Percentiles rank a stretch among this genome's conserved stretches.
Conservation (phyloP, 148 eudicot species). For the Pouteria glomerata region DNA sequence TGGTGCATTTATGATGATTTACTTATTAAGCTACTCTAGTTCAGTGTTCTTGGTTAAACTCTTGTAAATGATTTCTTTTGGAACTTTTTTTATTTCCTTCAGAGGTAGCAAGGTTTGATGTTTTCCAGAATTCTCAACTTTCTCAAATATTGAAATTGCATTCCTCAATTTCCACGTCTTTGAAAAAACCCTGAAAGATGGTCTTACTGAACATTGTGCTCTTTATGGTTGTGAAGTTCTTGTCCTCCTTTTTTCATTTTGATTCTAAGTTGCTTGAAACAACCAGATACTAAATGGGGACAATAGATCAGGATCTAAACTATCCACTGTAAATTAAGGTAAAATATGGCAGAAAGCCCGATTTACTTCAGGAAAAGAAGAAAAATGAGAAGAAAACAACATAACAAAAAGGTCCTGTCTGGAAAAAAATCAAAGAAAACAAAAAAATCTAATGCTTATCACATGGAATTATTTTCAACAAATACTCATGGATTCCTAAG, state of each 20-base stretch:
- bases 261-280: background rate
- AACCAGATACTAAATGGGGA: no score
- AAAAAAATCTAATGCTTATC: no score
- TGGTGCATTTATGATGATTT: constrained; percentile 11
- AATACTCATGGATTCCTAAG: no score
- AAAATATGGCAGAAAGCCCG: background rate
- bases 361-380: background rate
- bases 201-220: background rate
- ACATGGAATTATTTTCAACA: no score
- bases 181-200: background rate
- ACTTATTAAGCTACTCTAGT: background rate
- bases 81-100: background rate
- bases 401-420: no score
- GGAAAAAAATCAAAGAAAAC: no score
- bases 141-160: background rate
- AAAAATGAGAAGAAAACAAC: background rate
- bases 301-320: background rate
- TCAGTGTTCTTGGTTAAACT: background rate
- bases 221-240: background rate
- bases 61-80: background rate
- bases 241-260: background rate
- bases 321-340: background rate
- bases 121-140: background rate
- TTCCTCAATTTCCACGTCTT: background rate
- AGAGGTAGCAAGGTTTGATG: background rate